Evolutionary conservation across 805 yeast species (phyloP), one percentile per base, ranked within the genome.

Genomic region (Barnettozyma sucrosica): DNA sequence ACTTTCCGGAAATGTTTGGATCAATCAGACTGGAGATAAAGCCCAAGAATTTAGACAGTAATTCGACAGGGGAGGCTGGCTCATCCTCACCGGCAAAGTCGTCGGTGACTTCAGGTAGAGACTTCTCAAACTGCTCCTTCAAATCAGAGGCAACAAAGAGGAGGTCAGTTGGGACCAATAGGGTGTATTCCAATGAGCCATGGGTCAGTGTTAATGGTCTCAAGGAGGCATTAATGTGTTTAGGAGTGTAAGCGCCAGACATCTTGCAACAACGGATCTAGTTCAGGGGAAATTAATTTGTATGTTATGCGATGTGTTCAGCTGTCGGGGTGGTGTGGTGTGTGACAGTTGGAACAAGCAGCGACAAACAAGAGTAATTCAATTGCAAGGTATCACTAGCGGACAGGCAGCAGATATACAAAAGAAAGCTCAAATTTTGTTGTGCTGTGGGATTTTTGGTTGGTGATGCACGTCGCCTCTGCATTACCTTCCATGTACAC

Each of bases 151-250:
- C 87, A 59, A 82, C 79, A 59, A 89, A 79, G 63, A 86, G 85
- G 46, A 83, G 75, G 48, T 81, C 78, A 36, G 93, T 81, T 43
- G 98, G 96, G 47, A 93, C 89, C 60, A 90, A 75, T 46, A 92
- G 72, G 19, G 92, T 84, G 66, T 89, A 89, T 72, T 92, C 98
- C 49, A 92, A 79, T 18, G 86, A 71, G 49, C 97, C 97, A 63
- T 89, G 95, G 50, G 82, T 70, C 58, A 93, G 75, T 46, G 82
- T 82, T 64, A 93, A 76, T 32, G 98, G 96, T 71, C 98, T 80
- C 58, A 79, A 66, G 14, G 85, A 71, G 18, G 62, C 54, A 49
- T 52, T 56, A 41, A 54, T 55, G 47, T 53, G 62, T 49, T 52
- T 59, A 44, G 64, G 64, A 40, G 64, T 58, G 53, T 48, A 57